phyloP scores from a whole-genome alignment of 306 rosid genomes.

The Lotus japonicus region DNA sequence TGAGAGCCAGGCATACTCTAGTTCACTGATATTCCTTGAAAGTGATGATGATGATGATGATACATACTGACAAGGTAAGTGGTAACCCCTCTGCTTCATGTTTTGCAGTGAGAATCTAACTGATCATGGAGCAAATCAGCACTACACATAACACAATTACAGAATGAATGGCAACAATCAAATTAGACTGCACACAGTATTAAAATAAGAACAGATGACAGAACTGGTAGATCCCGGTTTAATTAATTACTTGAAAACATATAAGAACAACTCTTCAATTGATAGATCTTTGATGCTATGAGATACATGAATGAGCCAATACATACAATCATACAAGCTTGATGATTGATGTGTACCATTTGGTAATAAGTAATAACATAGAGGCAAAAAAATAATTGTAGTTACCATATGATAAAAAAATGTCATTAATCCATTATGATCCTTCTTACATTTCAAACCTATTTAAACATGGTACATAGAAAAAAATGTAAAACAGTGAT shows the following conservation, averaged over 20 bases:
- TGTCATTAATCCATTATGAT: not conserved
- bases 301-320: not conserved
- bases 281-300: not conserved
- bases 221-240: not conserved
- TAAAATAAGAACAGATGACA: not conserved
- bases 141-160: constrained; percentile 8
- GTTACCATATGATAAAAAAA: not conserved
- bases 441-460: not conserved
- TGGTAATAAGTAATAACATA: not conserved
- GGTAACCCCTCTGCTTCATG: not conserved
- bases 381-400: not conserved
- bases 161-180: not conserved
- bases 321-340: not conserved
- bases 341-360: not conserved
- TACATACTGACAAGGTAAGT: too few relatives aligned
- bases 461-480: not conserved
- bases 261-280: not conserved
- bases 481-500: not conserved
- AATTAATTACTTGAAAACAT: not conserved
- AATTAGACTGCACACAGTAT: not conserved
- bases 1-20: too few relatives aligned
- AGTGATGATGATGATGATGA: too few relatives aligned
- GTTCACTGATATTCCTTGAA: too few relatives aligned
- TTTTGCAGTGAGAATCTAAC: constrained; percentile 16
- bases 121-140: not conserved